Evolutionary conservation across 768 basidiomycete genomes (phyloP).

Genomic region (Suillus placidus): DNA sequence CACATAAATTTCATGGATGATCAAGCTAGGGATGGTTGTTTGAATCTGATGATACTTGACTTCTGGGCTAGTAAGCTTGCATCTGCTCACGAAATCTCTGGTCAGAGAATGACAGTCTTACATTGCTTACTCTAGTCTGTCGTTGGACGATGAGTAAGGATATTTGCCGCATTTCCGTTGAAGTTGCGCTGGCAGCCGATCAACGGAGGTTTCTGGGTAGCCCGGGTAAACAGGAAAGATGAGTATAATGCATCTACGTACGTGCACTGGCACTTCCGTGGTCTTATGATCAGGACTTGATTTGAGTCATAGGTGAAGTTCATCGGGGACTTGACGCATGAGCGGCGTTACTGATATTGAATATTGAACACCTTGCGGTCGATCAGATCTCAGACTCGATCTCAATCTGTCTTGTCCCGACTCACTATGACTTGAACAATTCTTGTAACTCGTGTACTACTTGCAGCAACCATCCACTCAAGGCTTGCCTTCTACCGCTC

Average conservation of each 20-base stretch:
- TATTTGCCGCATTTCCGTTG: neutral
- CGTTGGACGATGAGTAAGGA: neutral
- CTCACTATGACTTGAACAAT: too few relatives aligned
- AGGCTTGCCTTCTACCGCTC: too few relatives aligned
- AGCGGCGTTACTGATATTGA: too few relatives aligned
- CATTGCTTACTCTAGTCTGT: neutral
- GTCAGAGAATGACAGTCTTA: neutral
- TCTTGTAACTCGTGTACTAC: too few relatives aligned
- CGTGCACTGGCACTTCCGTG: neutral
- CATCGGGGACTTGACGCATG: too few relatives aligned
- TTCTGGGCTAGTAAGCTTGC: neutral
- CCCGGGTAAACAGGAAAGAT: neutral
- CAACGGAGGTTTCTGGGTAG: neutral
- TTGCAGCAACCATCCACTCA: too few relatives aligned
- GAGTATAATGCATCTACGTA: neutral
- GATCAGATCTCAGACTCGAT: too few relatives aligned
- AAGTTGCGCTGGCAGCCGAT: neutral
- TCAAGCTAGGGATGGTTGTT: neutral
- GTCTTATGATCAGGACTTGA: neutral
- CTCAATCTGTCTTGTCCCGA: too few relatives aligned
- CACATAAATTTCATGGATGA: neutral
- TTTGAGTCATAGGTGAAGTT: too few relatives aligned
- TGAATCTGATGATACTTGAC: neutral
- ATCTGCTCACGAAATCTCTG: neutral
- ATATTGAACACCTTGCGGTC: too few relatives aligned